Conservation (phyloP, 2,329 filamentous ascomycete genomes). For the Ilyonectria sp. region DNA sequence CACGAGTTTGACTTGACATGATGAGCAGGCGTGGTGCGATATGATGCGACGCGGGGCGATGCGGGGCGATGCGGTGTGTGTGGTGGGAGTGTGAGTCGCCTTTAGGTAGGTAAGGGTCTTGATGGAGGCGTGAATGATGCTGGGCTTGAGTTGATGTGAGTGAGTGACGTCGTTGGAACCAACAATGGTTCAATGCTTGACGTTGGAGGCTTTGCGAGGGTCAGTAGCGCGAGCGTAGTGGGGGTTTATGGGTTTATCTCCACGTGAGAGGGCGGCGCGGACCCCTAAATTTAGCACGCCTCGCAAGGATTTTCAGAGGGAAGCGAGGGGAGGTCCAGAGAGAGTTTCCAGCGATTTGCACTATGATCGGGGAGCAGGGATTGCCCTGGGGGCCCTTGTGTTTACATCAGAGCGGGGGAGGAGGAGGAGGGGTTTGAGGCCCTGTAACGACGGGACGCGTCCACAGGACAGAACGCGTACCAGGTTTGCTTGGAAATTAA, state of each 20-base stretch:
- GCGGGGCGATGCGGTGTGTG: too few relatives aligned
- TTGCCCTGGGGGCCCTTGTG: conserved; percentile 7
- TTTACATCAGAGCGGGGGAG: conserved; percentile 14
- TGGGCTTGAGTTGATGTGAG: neutral
- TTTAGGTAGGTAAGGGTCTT: neutral
- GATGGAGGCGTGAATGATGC: conserved; percentile 2
- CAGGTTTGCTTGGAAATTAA: neutral
- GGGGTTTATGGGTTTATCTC: neutral
- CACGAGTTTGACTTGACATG: conserved; percentile 65
- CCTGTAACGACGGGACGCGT: conserved; percentile 1
- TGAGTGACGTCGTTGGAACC: conserved; percentile 31
- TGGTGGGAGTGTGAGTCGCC: neutral
- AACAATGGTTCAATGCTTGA: conserved; percentile 11
- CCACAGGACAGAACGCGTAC: conserved; percentile 6
- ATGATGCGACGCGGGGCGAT: neutral
- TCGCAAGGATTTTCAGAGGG: neutral
- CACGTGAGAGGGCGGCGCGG: conserved; percentile 14
- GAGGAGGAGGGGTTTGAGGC: neutral
- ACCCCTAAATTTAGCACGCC: conserved; percentile 24
- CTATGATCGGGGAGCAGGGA: conserved; percentile 6
- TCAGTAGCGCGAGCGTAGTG: neutral
- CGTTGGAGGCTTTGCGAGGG: conserved; percentile 2
- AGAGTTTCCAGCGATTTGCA: neutral
- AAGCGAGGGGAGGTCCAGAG: conserved; percentile 1
- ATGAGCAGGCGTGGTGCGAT: conserved; percentile 10